Conservation (phyloP, 352 stramenopile species). For the Phytophthora idaei region DNA sequence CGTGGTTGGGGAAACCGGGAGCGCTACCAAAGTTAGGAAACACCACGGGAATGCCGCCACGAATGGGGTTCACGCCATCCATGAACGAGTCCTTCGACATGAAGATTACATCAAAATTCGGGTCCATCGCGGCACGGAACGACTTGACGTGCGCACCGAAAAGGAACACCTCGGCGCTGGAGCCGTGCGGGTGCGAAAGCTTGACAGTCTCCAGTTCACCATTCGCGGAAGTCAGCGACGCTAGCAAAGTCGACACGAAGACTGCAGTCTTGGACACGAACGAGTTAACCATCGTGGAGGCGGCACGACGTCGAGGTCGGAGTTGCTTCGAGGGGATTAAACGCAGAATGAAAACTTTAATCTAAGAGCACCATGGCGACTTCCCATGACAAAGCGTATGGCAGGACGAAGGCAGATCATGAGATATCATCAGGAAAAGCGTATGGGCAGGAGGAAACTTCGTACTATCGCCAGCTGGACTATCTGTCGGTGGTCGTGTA, state of each 20-base stretch:
- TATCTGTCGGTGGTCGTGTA: constrained; percentile 7
- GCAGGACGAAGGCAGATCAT: constrained; percentile 13
- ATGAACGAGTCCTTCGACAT: constrained; percentile 77
- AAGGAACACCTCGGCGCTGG: constrained; percentile 64
- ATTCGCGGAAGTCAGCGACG: constrained; percentile 13
- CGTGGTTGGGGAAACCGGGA: constrained; percentile 72
- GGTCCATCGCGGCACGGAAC: constrained; percentile 44
- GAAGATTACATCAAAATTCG: constrained; percentile 76
- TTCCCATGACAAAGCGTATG: constrained; percentile 8
- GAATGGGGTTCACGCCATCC: constrained; percentile 85
- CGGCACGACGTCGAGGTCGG: not conserved
- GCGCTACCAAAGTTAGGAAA: constrained; percentile 90
- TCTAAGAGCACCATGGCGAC: constrained; percentile 3
- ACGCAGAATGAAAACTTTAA: constrained; percentile 20
- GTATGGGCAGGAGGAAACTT: constrained; percentile 14
- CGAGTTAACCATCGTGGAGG: constrained; percentile 24
- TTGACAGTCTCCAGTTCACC: constrained; percentile 54
- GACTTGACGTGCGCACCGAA: constrained; percentile 82
- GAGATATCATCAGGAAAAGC: constrained; percentile 20
- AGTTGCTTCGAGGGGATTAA: constrained; percentile 16
- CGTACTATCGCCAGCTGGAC: constrained; percentile 8
- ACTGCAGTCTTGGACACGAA: constrained; percentile 23
- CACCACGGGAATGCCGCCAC: constrained; percentile 89
- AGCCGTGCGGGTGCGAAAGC: constrained; percentile 64
- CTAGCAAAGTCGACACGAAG: constrained; percentile 23